phyloP scores from a whole-genome alignment of 148 eudicot genomes.

The Vaccinium macrocarpon region DNA sequence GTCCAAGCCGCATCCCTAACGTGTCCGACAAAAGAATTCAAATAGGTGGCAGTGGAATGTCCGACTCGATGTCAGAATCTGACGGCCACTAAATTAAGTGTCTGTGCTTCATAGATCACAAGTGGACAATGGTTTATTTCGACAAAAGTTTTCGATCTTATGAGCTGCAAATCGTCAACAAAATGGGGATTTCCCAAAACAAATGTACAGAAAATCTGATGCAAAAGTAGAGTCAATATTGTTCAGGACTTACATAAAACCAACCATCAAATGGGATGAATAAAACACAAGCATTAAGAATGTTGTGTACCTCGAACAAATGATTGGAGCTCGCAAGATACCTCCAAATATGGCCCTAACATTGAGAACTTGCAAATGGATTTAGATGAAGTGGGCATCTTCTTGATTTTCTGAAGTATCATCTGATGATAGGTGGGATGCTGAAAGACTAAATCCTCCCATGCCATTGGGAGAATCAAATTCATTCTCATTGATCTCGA shows the following conservation, averaged over 20 bases:
- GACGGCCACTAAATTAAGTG: too few species aligned
- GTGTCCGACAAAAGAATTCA: too few species aligned
- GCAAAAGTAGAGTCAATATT: neutral
- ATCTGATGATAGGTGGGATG: neutral
- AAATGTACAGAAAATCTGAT: neutral
- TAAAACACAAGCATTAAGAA: neutral
- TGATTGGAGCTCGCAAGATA: neutral
- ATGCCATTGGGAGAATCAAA: neutral
- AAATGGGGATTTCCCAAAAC: neutral
- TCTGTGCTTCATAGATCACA: too few species aligned
- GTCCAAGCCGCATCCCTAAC: too few species aligned
- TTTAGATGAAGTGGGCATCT: neutral
- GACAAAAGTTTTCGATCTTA: too few species aligned
- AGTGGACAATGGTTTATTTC: too few species aligned
- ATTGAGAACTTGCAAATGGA: neutral
- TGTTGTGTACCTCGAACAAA: neutral
- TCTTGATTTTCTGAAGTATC: conserved; percentile 7
- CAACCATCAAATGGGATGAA: neutral
- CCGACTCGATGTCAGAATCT: too few species aligned
- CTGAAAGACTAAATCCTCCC: neutral
- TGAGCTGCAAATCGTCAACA: neutral
- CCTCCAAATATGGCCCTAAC: neutral
- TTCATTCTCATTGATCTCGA: neutral
- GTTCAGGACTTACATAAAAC: too few species aligned
- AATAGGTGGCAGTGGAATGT: too few species aligned